Evolutionary conservation across 148 eudicot species (phyloP).

Genomic region (Euryodendron excelsum): DNA sequence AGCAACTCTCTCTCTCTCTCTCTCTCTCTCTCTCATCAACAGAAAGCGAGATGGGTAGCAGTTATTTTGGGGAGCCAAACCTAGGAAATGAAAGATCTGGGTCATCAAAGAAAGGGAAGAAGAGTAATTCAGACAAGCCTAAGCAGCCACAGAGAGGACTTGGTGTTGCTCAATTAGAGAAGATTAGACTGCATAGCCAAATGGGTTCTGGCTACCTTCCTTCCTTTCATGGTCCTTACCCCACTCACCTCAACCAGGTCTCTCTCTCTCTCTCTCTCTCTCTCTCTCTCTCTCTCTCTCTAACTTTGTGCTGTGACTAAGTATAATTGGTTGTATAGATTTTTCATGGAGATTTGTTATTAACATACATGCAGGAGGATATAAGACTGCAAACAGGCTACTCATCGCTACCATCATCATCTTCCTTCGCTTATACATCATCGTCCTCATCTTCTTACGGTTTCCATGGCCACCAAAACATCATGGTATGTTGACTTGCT

Average conservation of each 20-base stretch:
- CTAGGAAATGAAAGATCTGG: conserved; percentile 47
- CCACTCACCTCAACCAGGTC: conserved; percentile 25
- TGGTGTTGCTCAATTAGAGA: conserved; percentile 85
- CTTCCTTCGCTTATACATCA: conserved; percentile 31
- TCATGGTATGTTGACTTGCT: conserved; percentile 38
- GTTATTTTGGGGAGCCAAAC: conserved; percentile 45
- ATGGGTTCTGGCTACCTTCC: conserved; percentile 35
- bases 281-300: background rate
- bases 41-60: conserved; percentile 36
- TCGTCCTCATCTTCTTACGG: conserved; percentile 37
- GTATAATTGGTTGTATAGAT: background rate
- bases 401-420: conserved; percentile 25
- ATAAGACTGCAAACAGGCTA: conserved; percentile 42
- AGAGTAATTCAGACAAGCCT: conserved; percentile 45
- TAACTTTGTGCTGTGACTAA: background rate
- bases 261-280: conserved; percentile 7
- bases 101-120: conserved; percentile 65
- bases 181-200: conserved; percentile 62
- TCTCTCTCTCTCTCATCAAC: conserved; percentile 1
- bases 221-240: background rate
- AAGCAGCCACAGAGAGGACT: conserved; percentile 84
- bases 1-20: conserved; percentile 14
- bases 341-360: conserved; percentile 1
- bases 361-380: conserved; percentile 46
- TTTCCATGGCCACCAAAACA: conserved; percentile 31